phyloP scores from a whole-genome alignment of 2,329 filamentous ascomycete genomes.

The Ophiocordyceps sinensis region DNA sequence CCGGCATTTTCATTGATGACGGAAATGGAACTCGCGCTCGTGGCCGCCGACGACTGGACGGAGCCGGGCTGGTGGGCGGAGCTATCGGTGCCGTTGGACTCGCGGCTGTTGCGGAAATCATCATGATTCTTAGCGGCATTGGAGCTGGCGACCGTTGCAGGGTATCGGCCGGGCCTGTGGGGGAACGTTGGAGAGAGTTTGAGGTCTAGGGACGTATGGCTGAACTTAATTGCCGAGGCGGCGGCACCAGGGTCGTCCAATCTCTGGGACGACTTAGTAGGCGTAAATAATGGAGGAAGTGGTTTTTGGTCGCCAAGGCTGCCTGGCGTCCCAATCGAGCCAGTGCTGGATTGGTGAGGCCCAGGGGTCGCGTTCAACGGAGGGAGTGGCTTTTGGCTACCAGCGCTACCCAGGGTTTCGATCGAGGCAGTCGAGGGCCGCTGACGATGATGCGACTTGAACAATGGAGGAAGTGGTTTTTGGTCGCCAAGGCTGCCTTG shows the following conservation, averaged over 20 bases:
- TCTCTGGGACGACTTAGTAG: neutral
- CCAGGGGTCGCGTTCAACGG: too few relatives aligned
- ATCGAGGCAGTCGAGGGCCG: neutral
- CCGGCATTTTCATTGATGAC: slow-evolving; percentile 33
- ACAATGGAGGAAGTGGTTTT: too few relatives aligned
- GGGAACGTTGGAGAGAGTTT: slow-evolving; percentile 6
- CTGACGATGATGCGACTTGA: slow-evolving; percentile 3
- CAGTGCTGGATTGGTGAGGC: too few relatives aligned
- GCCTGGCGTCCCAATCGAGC: too few relatives aligned
- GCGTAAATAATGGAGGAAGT: neutral
- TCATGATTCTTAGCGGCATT: slow-evolving; percentile 18
- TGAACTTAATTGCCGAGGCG: slow-evolving; percentile 5
- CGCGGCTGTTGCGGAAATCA: slow-evolving; percentile 33
- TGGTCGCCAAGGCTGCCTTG: too few relatives aligned
- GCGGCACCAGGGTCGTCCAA: slow-evolving; percentile 1
- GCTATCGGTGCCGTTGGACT: slow-evolving; percentile 36
- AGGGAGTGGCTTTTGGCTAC: too few relatives aligned
- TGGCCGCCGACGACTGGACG: slow-evolving; percentile 36
- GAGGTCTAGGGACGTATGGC: slow-evolving; percentile 6
- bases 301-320: neutral
- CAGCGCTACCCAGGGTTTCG: too few relatives aligned
- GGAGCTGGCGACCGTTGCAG: slow-evolving; percentile 17
- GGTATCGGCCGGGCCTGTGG: slow-evolving; percentile 12
- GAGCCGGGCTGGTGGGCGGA: slow-evolving; percentile 33
- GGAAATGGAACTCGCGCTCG: slow-evolving; percentile 41